Evolutionary conservation across 192 early-diverging fungal species (phyloP).

Genomic region (Paraglomus brasilianum): DNA sequence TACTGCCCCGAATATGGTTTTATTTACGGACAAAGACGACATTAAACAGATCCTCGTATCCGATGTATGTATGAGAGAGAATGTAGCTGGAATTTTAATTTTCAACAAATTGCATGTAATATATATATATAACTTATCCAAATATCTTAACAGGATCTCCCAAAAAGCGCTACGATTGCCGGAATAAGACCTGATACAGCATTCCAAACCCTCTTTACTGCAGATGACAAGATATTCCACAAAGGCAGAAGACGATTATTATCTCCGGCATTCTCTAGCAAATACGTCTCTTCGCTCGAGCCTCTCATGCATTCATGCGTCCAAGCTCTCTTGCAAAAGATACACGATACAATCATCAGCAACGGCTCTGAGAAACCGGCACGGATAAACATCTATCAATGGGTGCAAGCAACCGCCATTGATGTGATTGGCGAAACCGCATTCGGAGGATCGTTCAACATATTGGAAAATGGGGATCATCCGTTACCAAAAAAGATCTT

Average conservation of each 20-base stretch:
- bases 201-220: conserved; percentile 6
- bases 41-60: conserved; percentile 35
- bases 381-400: conserved; percentile 37
- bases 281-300: conserved; percentile 50
- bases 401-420: conserved; percentile 39
- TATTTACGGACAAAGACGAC: conserved; percentile 43
- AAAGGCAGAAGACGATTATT: conserved; percentile 41
- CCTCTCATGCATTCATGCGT: conserved; percentile 37
- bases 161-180: conserved; percentile 4
- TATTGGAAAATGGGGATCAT: conserved; percentile 48
- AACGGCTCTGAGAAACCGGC: not conserved
- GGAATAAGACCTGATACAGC: conserved; percentile 9
- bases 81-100: too few species aligned
- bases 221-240: not conserved
- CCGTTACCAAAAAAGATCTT: conserved; percentile 38
- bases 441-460: conserved; percentile 52
- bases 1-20: conserved; percentile 34
- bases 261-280: conserved; percentile 50
- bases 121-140: not conserved
- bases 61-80: conserved; percentile 15
- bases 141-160: not conserved
- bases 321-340: conserved; percentile 31
- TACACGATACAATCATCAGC: conserved; percentile 33
- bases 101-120: too few species aligned
- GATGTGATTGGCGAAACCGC: conserved; percentile 55